Percentiles rank a stretch among this genome's conserved stretches.
Conservation (phyloP, 768 basidiomycete genomes). For the Agaricus blazei region DNA sequence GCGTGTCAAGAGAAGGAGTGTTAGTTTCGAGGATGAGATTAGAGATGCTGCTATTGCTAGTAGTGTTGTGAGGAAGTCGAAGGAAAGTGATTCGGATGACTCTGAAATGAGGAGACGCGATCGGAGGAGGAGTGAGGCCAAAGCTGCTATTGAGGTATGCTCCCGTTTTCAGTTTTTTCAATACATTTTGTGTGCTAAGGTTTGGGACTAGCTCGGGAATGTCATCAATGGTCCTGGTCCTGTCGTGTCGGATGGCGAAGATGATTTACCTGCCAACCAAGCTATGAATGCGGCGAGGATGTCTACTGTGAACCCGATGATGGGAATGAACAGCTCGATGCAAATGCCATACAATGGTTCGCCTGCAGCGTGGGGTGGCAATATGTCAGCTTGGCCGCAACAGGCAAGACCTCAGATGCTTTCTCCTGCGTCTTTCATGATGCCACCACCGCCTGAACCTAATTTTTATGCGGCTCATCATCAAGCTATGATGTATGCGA, state of each 20-base stretch:
- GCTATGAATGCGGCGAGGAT: conserved; percentile 29
- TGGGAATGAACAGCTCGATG: conserved; percentile 31
- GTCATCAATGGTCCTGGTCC: conserved; percentile 78
- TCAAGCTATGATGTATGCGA: conserved; percentile 81
- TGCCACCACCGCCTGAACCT: conserved; percentile 46
- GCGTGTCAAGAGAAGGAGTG: conserved; percentile 55
- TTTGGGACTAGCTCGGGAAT: conserved; percentile 64
- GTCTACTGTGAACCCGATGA: conserved; percentile 41
- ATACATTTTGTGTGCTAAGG: conserved; percentile 7
- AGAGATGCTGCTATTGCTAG: conserved; percentile 12
- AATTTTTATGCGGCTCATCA: conserved; percentile 71
- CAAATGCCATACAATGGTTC: conserved; percentile 24
- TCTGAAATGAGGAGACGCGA: conserved; percentile 61
- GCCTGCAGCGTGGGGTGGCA: conserved; percentile 19
- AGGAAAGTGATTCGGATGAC: conserved; percentile 20
- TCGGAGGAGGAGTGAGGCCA: conserved; percentile 77
- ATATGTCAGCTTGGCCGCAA: conserved; percentile 22
- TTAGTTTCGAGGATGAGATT: conserved; percentile 61
- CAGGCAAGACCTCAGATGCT: conserved; percentile 28
- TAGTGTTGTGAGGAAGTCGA: conserved; percentile 15
- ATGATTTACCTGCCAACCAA: conserved; percentile 44
- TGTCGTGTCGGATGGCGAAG: conserved; percentile 48
- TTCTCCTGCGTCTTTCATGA: conserved; percentile 39
- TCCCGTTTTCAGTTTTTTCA: conserved; percentile 9
- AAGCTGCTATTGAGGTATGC: conserved; percentile 82